Percentiles rank a stretch among this genome's conserved stretches.
Evolutionary conservation across 2,329 filamentous ascomycete genomes (phyloP).

Genomic region (Sphaceloma murrayae): DNA sequence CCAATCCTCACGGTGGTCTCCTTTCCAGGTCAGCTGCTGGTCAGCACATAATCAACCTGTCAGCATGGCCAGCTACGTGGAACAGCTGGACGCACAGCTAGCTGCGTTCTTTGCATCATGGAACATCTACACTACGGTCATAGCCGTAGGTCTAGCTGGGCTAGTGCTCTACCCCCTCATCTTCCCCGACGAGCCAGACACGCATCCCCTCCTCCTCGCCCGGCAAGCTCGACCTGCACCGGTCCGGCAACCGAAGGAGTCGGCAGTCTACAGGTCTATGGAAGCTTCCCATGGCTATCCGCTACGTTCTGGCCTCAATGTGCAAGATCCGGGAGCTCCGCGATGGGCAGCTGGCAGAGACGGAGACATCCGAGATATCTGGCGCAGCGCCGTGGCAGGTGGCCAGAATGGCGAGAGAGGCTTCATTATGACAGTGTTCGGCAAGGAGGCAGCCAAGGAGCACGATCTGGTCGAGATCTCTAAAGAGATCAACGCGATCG

Average conservation of each 20-base stretch:
- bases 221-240: constrained; percentile 70
- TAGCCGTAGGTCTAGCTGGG: constrained; percentile 56
- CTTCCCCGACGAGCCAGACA: constrained; percentile 70
- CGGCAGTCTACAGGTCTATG: constrained; percentile 73
- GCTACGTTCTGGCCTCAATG: constrained; percentile 65
- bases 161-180: constrained; percentile 63
- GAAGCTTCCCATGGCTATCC: constrained; percentile 78
- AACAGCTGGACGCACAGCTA: constrained; percentile 62
- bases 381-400: constrained; percentile 53
- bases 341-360: constrained; percentile 77
- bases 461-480: constrained; percentile 63
- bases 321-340: constrained; percentile 68
- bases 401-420: constrained; percentile 53
- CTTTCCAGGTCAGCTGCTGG: too few relatives aligned
- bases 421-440: constrained; percentile 68
- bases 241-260: constrained; percentile 76
- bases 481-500: constrained; percentile 79
- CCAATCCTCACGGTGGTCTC: too few relatives aligned
- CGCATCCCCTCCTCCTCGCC: constrained; percentile 81
- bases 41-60: too few relatives aligned
- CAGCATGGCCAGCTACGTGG: constrained; percentile 41
- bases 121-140: constrained; percentile 67
- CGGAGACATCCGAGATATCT: constrained; percentile 85
- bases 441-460: constrained; percentile 63
- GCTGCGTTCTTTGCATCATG: constrained; percentile 64